Base-by-base conservation (phyloP, 2,329 filamentous ascomycete species). In the Ophiostoma perfectum region DNA sequence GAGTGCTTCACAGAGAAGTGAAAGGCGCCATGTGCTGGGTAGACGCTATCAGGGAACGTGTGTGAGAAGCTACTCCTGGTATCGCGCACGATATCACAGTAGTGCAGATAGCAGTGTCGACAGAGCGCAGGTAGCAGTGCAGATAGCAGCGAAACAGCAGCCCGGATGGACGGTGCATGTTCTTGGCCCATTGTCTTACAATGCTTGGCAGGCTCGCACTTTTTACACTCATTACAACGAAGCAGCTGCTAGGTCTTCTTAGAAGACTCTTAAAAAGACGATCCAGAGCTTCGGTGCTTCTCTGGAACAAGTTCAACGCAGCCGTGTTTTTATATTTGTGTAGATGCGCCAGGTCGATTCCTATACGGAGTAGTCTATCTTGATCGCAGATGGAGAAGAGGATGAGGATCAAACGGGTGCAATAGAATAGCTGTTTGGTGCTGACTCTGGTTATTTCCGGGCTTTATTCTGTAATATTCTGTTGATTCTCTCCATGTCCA, bases 201-300 rank as follows among this genome's bases (percentile, higher is more conserved):
- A 27, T 27, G 42, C 42, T 45, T 45, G n/a, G 12, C 47, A 55
- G n/a, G 45, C n/a, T n/a, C 45, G 45, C 45, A 49, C 45, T 58
- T 38, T 58, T 58, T 58, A 58, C 27, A 58, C 52, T 38, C 52
- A 27, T 27, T 16, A 38, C n/a, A 27, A 18, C 14, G 49, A 18
- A 27, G 27, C 27, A 27, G 27, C 27, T 27, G 27, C 27, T 27
- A 27, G 27, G 27, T 27, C 27, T 27, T 27, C 2, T 27, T 27
- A 27, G 27, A 27, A 27, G 27, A 27, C 14, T 38, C 52, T 14
- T 38, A 8, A n/a, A n/a, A 11, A n/a, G 14, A 55, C 8, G 49
- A 55, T 55, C 49, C 49, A 55, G 18, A 55, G 49, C 49, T 55
- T 55, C 18, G 49, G 49, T 55, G 49, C 49, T 27, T 52, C 49